Conservation (phyloP, 352 stramenopile species). For the Pythium volutum region DNA sequence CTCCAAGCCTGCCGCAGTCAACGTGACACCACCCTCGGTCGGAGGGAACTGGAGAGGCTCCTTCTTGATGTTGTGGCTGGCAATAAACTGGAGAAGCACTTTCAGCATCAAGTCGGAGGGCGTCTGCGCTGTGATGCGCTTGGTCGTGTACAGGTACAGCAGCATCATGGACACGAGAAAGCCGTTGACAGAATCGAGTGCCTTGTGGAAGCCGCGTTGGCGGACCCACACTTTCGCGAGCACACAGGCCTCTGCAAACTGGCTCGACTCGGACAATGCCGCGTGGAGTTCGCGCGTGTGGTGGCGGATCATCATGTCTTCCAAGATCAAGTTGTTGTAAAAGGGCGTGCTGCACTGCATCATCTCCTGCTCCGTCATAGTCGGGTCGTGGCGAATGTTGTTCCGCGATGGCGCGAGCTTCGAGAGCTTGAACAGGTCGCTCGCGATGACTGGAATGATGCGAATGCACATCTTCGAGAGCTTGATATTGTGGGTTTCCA, state of each 20-base stretch:
- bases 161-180: slow-evolving; percentile 84
- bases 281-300: slow-evolving; percentile 83
- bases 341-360: slow-evolving; percentile 67
- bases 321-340: slow-evolving; percentile 91
- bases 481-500: slow-evolving; percentile 51
- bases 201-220: slow-evolving; percentile 76
- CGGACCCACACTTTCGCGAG: slow-evolving; percentile 87
- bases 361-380: slow-evolving; percentile 72
- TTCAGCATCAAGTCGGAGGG: slow-evolving; percentile 86
- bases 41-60: slow-evolving; percentile 69
- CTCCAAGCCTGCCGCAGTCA: slow-evolving; percentile 65
- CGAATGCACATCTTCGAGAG: slow-evolving; percentile 52
- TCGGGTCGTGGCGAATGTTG: slow-evolving; percentile 81
- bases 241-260: slow-evolving; percentile 77
- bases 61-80: slow-evolving; percentile 57
- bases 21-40: slow-evolving; percentile 42
- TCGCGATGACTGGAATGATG: slow-evolving; percentile 65
- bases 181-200: slow-evolving; percentile 77
- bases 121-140: slow-evolving; percentile 65
- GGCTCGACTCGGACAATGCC: slow-evolving; percentile 51
- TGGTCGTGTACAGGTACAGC: slow-evolving; percentile 75
- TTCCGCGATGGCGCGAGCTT: slow-evolving; percentile 79
- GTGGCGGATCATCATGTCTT: slow-evolving; percentile 84
- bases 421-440: slow-evolving; percentile 72
- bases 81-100: slow-evolving; percentile 80